These are phyloP conservation scores for Saccharomyces hybrid DNA, from an alignment of 1,139 yeast species.

Conservation along the genomic window DNA sequence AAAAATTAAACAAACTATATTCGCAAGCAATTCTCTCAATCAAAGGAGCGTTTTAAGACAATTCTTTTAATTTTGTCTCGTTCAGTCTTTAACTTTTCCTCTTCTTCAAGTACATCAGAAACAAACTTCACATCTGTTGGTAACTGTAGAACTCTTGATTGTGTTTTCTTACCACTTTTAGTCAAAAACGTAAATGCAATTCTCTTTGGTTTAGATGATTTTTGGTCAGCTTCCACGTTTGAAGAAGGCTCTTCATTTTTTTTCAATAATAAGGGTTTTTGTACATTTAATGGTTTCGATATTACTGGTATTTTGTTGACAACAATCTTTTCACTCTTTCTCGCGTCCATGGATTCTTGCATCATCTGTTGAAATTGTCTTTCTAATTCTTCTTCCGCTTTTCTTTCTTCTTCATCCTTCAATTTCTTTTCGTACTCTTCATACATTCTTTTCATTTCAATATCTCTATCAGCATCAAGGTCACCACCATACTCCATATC, in stretches of 20 bases:
- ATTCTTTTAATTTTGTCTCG: slow-evolving; percentile 33
- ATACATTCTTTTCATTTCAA: slow-evolving; percentile 27
- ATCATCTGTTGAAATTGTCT: slow-evolving; percentile 45
- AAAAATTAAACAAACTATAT: neutral
- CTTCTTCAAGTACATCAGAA: slow-evolving; percentile 35
- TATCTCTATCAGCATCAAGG: slow-evolving; percentile 25
- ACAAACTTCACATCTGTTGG: slow-evolving; percentile 46
- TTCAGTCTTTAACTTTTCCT: slow-evolving; percentile 32
- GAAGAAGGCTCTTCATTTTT: slow-evolving; percentile 1
- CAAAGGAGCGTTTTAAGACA: slow-evolving; percentile 32
- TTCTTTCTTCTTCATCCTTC: slow-evolving; percentile 37
- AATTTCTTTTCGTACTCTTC: slow-evolving; percentile 33
- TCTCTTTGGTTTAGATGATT: slow-evolving; percentile 19
- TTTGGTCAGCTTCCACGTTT: neutral
- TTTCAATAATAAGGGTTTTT: slow-evolving; percentile 2
- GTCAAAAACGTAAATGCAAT: slow-evolving; percentile 49
- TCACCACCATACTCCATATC: slow-evolving; percentile 24
- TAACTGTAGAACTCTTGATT: slow-evolving; percentile 39
- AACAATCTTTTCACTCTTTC: slow-evolving; percentile 27
- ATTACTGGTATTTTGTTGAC: slow-evolving; percentile 22
- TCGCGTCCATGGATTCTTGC: slow-evolving; percentile 40
- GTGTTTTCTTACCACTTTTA: slow-evolving; percentile 41
- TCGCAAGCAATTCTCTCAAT: slow-evolving; percentile 11
- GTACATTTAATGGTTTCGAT: neutral
- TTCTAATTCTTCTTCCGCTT: slow-evolving; percentile 46